phyloP scores from a whole-genome alignment of 768 basidiomycete genomes.

The Suillus fuscotomentosus region DNA sequence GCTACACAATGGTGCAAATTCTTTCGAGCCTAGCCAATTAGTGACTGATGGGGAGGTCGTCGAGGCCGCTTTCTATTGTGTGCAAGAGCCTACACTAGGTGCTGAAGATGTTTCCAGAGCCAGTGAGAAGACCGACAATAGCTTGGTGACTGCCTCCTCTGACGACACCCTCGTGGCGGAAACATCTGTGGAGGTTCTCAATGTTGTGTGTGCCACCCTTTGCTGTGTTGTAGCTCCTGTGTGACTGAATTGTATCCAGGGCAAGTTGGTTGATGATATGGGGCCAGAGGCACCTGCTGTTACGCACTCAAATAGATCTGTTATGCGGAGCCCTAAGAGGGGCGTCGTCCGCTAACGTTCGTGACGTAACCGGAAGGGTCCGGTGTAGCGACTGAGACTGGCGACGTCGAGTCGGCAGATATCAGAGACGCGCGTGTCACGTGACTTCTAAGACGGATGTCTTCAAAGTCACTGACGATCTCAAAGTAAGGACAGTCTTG shows the following conservation, averaged over 20 bases:
- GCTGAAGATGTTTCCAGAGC: neutral
- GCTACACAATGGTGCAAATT: neutral
- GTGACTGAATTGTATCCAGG: neutral
- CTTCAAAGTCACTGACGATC: no score
- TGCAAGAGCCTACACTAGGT: neutral
- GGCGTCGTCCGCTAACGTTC: no score
- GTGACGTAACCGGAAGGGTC: no score
- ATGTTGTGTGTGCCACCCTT: neutral
- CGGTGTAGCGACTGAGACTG: no score
- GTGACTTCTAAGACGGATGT: no score
- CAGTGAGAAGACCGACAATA: neutral
- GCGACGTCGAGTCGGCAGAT: no score
- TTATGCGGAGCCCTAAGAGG: no score
- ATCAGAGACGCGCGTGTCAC: no score
- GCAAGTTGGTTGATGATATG: constrained; percentile 1
- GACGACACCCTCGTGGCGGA: neutral
- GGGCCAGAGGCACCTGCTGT: neutral
- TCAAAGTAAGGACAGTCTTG: no score
- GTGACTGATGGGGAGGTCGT: neutral
- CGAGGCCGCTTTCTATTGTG: neutral
- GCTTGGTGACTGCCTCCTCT: neutral
- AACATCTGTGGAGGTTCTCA: neutral
- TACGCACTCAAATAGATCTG: no score
- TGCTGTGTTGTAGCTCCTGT: neutral
- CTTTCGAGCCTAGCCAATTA: neutral